Evolutionary conservation across 257 asterid species (phyloP).

Genomic region (Solanum neorickii): DNA sequence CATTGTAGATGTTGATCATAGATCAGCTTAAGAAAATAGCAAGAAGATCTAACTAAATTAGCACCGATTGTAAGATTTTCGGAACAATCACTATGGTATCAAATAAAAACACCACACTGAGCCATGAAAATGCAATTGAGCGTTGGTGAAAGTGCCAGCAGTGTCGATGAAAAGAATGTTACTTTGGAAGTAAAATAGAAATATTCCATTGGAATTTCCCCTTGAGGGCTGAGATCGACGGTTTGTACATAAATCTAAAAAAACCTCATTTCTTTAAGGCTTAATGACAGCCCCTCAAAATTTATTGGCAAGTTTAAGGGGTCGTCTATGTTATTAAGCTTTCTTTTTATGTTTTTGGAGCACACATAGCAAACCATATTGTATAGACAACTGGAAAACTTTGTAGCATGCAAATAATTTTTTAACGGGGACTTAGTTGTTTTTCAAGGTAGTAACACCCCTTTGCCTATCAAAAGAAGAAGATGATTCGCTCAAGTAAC

Average conservation of each 20-base stretch:
- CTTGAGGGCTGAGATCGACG: background rate
- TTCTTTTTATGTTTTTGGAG: background rate
- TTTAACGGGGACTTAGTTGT: background rate
- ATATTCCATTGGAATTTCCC: background rate
- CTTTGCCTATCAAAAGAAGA: background rate
- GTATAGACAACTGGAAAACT: background rate
- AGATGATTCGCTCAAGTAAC: background rate
- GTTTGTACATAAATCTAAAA: background rate
- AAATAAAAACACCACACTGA: background rate
- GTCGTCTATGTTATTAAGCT: background rate
- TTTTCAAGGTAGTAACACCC: background rate
- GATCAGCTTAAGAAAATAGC: background rate
- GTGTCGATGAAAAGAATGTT: background rate
- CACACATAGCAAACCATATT: background rate
- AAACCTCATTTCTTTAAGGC: background rate
- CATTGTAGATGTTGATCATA: background rate
- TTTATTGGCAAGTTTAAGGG: background rate
- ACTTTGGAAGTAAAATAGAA: background rate
- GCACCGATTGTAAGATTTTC: background rate
- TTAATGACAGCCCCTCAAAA: background rate
- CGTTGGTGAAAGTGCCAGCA: background rate
- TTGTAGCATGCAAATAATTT: background rate
- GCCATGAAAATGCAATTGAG: background rate
- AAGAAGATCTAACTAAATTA: background rate
- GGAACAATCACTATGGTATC: background rate